Base-by-base conservation (phyloP, 2,329 filamentous ascomycete genomes). In the Capronia epimyces region DNA sequence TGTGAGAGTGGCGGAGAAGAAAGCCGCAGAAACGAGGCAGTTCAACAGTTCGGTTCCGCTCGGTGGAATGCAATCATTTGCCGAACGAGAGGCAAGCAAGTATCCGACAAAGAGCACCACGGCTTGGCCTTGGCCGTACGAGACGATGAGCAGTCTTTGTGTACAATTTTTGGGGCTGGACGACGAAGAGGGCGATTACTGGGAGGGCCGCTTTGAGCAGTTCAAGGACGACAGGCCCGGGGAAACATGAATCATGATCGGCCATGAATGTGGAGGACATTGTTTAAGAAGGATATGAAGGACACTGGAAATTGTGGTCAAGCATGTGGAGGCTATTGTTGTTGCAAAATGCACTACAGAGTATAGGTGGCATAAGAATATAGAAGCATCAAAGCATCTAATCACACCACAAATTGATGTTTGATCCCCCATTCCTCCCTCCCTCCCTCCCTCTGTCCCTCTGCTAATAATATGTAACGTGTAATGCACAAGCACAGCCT, bases 1-100 rank as follows among this genome's bases (percentile, higher is more conserved):
- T 34, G 43, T 52, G 6, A 44, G 44, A 27, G 43, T 40, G 15
- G 55, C 55, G 3, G 57, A 58, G 34, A 31, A 43, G 21, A 53
- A 47, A 20, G 52, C 53, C 8, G n/a, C 40, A 12, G 22, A 47
- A 27, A 47, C 43, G n/a, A 56, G 37, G 21, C 24, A 41, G 12
- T 8, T 9, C 29, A 49, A 27, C 16, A 29, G 9, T 21, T 24
- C 21, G 7, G 13, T 8, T 25, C 21, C 29, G 5, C 21, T 47
- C 8, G 40, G 39, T 27, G 10, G 31, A 22, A 39, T 22, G 16
- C 43, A 21, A 5, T 16, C 55, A n/a, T 58, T 44, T 34, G 39
- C 49, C 1, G 47, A 52, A 25, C 24, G 18, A 20, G 49, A 56
- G 37, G 42, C 18, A 18, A 40, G 39, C 34, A 58, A 58, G 47